phyloP scores from a whole-genome alignment of 495 filamentous ascomycete species.

The Staphylotrichum tortipilum region DNA sequence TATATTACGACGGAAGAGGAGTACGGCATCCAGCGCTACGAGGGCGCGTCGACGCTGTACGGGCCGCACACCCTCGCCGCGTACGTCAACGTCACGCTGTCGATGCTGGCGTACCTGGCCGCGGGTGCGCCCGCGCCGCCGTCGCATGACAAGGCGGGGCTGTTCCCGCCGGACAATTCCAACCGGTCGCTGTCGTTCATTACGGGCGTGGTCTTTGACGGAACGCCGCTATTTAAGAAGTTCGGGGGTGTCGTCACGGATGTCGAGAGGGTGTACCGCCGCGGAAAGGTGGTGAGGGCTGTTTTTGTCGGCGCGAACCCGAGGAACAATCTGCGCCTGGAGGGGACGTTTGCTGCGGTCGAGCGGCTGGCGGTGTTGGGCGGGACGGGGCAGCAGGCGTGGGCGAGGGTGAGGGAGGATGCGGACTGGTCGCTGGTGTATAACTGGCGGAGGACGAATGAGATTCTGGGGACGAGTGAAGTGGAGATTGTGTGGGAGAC shows the following conservation, averaged over 20 bases:
- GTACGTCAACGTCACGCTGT: conserved; percentile 77
- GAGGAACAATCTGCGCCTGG: conserved; percentile 73
- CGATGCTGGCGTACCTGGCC: conserved; percentile 61
- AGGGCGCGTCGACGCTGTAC: conserved; percentile 91
- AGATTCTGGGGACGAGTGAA: conserved; percentile 66
- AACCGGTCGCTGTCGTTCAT: conserved; percentile 78
- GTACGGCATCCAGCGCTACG: conserved; percentile 83
- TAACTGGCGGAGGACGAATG: conserved; percentile 67
- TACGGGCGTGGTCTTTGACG: conserved; percentile 67
- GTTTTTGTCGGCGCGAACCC: conserved; percentile 87
- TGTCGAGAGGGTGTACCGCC: conserved; percentile 42
- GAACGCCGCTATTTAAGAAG: conserved; percentile 55
- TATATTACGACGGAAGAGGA: conserved; percentile 93
- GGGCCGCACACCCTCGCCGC: conserved; percentile 86
- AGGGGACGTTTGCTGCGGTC: conserved; percentile 70
- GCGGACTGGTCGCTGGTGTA: conserved; percentile 74
- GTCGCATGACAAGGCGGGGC: conserved; percentile 37
- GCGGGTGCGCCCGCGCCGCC: conserved; percentile 38
- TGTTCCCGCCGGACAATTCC: conserved; percentile 72
- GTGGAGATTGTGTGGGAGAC: conserved; percentile 76
- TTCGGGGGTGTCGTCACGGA: conserved; percentile 70
- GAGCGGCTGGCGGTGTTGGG: conserved; percentile 43
- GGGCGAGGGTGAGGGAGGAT: conserved; percentile 64
- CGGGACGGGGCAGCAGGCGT: conserved; percentile 25
- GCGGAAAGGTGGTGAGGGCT: conserved; percentile 52